Evolutionary conservation across 2,329 filamentous ascomycete species (phyloP), one percentile per base, ranked within the genome.

Genomic region (Clonostachys chloroleuca): DNA sequence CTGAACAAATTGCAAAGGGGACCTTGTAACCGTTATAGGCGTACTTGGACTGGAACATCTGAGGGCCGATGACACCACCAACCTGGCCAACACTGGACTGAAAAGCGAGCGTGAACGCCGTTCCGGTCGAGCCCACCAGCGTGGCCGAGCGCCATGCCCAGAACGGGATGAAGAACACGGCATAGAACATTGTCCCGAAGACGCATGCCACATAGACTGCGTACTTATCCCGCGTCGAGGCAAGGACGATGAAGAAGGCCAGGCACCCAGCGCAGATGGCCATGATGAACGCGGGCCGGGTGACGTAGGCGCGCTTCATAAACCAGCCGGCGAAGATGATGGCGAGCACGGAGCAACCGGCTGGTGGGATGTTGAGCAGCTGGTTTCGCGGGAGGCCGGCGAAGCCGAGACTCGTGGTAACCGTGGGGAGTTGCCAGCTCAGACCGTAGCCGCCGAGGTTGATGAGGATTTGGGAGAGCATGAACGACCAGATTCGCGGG

Each of bases 71-170:
- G 2, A 71, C 70, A 14, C 70, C 72, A 5, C 73, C 73, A 17
- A 77, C 72, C 50, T 76, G 72, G 0, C 72, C 73, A 51, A 75
- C 73, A 47, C 67, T 72, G 50, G 75, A 75, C 44, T 73, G 71
- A 45, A 76, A 77, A 1, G 67, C 73, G 46, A 77, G 73, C 2
- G 69, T 66, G 54, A 77, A 77, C 1, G 73, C 73, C 0, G 73
- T 74, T 1, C 73, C 73, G 0, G 73, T 77, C 1, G 73, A 68
- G 4, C 69, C 52, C 40, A 59, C 63, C 1, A 67, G 74, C 4
- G 70, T 74, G 56, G 73, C 72, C 0, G 74, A 70, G 5, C 73
- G 66, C 73, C 73, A 76, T 12, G 73, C 72, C 74, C 74, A 59
- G 72, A 77, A 76, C 48, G 74, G 63, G 0, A 73, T 69, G 51